Conservation (phyloP, 306 rosid species). For the Canavalia gladiata region DNA sequence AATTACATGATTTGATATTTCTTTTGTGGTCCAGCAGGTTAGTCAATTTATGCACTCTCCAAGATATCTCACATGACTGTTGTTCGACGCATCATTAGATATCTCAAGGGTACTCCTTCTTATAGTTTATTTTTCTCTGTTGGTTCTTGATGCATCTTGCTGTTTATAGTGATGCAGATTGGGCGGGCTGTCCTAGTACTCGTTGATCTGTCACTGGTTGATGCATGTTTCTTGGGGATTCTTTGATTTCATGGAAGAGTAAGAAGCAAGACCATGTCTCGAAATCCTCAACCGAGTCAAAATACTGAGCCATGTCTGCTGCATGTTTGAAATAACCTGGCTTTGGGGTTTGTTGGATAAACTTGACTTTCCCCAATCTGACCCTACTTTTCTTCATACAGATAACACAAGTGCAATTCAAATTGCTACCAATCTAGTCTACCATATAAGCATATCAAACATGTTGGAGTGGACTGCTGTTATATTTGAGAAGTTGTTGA, state of each 20-base stretch:
- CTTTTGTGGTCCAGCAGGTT: not conserved
- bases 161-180: conserved; percentile 1
- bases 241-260: not conserved
- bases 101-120: not conserved
- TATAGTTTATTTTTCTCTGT: not conserved
- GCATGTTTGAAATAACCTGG: not conserved
- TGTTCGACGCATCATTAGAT: not conserved
- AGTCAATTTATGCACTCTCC: not conserved
- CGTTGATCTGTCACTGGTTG: not conserved
- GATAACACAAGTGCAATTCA: not conserved
- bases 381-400: not conserved
- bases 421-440: no score
- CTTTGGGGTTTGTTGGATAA: not conserved
- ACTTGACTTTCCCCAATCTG: not conserved
- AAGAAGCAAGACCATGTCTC: not conserved
- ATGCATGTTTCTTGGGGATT: not conserved
- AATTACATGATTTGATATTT: no score
- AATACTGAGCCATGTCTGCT: no score
- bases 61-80: not conserved
- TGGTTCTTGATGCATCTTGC: not conserved
- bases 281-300: not conserved
- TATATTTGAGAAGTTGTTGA: not conserved
- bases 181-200: not conserved
- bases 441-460: no score
- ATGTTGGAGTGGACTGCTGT: not conserved